Evolutionary conservation across 2,329 filamentous ascomycete species (phyloP), one percentile per base, ranked within the genome.

Genomic region (Exserohilum turcica): DNA sequence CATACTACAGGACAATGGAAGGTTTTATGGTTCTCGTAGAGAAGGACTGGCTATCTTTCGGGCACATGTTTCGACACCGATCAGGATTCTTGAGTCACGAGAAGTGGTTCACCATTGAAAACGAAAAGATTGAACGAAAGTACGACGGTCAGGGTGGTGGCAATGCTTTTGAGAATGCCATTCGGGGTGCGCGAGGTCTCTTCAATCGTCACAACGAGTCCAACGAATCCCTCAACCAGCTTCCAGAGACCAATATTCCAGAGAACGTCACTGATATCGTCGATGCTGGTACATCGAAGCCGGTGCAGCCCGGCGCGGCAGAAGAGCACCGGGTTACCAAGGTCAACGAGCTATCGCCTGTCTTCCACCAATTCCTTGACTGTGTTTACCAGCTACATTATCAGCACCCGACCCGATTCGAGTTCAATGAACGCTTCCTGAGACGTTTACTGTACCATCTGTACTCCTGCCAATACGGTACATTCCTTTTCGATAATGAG

Each of bases 331-430:
- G 91, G 63, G 83, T 86, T 8, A 97, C 92, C 0, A 86, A 86
- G 54, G 86, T 87, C n/a, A 94, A 91, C 63, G 94, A 97, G 78
- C 89, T 95, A 29, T 95, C 92, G 55, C 94, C 94, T 0, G 90
- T 99, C 19, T 99, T 99, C 75, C 94, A 99, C 67, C 94, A 99
- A 70, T 99, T 97, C 75, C 83, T 99, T 8, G 94, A 97, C 69
- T 92, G 91, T 32, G 91, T 91, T 1, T 97, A 94, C 71, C 94
- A 99, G 73, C 81, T 99, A 24, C 78, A 96, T 19, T 82, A 90
- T 56, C 94, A 97, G 71, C 81, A 93, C 65, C 92, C 92, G 0
- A 89, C 86, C 6, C 88, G 92, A 0, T 99, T 99, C 70, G 93
- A 99, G 73, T 99, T 92, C 76, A 97, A 96, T 63, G 94, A 97